Base-by-base conservation (phyloP, 73 alveolate species). In the Halteria grandinella region DNA sequence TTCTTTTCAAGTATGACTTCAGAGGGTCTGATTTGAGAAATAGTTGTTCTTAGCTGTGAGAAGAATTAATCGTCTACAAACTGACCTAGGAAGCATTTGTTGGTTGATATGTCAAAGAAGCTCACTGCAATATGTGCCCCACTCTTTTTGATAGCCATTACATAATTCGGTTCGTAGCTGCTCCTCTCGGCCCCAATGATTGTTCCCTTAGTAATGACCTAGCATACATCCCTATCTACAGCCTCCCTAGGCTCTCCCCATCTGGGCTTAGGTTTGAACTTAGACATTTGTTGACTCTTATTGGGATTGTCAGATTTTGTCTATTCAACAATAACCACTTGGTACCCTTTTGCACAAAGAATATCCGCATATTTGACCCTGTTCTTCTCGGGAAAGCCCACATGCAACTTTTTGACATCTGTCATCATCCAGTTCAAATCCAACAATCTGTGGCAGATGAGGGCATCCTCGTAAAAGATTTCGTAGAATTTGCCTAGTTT, bases 401-500 rank as follows among this genome's bases (percentile, higher is more conserved):
- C 90, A 59, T 89, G 96, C 85, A 78, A 79, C 83, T 72, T 85
- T 79, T 86, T 89, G 49, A n/a, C n/a, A n/a, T n/a, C n/a, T 86
- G 94, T 47, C 86, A 89, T 51, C 97, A 94, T 92, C 97, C 96
- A 94, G 78, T 92, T 91, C 77, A 95, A 72, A 45, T 87, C 96
- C 11, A 91, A 78, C 12, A 90, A 59, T 25, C 86, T 88, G 55
- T 86, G 87, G 12, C 97, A 90, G 40, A 95, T 87, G 58, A 83
- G 83, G 8, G 99, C 98, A 70, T 95, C 99, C 48, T 91, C 90
- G 76, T 81, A 90, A 69, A 92, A 95, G 37, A 95, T 45, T 87
- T 92, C 98, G 63, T 92, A 95, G 83, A 92, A 95, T 80, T 92
- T 90, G 12, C 99, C 99, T 51, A 92, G 86, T 89, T 92, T 91